Percentiles rank a stretch among this genome's conserved stretches.
Evolutionary conservation across 371 early-diverging fungal species (phyloP).

Genomic region (Funneliformis caledonium): DNA sequence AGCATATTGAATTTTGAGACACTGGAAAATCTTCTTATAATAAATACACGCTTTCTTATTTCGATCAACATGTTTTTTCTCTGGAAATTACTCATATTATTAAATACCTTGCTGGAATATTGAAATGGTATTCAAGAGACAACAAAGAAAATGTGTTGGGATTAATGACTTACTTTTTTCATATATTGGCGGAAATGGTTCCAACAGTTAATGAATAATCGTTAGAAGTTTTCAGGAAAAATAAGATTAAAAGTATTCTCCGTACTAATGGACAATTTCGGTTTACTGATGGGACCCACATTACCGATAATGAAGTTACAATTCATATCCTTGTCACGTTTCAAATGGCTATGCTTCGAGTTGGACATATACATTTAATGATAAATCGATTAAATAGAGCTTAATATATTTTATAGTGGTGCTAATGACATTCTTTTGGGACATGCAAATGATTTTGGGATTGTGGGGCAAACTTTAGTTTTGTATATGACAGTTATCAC

Average conservation of each 20-base stretch:
- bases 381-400: slow-evolving; percentile 66
- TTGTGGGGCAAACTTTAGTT: slow-evolving; percentile 61
- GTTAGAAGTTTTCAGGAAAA: slow-evolving; percentile 65
- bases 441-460: slow-evolving; percentile 59
- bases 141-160: slow-evolving; percentile 52
- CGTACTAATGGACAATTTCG: slow-evolving; percentile 64
- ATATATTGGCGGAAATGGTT: slow-evolving; percentile 60
- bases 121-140: slow-evolving; percentile 64
- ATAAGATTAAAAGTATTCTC: slow-evolving; percentile 64
- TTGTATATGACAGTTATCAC: slow-evolving; percentile 63
- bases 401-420: slow-evolving; percentile 60
- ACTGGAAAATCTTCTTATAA: slow-evolving; percentile 54
- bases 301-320: slow-evolving; percentile 37
- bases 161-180: slow-evolving; percentile 55
- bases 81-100: slow-evolving; percentile 61
- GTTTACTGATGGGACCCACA: slow-evolving; percentile 60
- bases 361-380: slow-evolving; percentile 67
- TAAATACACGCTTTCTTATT: slow-evolving; percentile 54
- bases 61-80: slow-evolving; percentile 60
- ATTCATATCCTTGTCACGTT: slow-evolving; percentile 56
- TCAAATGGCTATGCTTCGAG: slow-evolving; percentile 59
- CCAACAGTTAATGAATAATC: slow-evolving; percentile 62
- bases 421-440: slow-evolving; percentile 61
- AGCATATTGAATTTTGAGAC: slow-evolving; percentile 50
- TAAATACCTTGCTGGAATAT: slow-evolving; percentile 67